These are phyloP conservation scores for Thinopyrum elongatum DNA, from an alignment of 176 grass and related monocot species.

Conservation along the genomic window DNA sequence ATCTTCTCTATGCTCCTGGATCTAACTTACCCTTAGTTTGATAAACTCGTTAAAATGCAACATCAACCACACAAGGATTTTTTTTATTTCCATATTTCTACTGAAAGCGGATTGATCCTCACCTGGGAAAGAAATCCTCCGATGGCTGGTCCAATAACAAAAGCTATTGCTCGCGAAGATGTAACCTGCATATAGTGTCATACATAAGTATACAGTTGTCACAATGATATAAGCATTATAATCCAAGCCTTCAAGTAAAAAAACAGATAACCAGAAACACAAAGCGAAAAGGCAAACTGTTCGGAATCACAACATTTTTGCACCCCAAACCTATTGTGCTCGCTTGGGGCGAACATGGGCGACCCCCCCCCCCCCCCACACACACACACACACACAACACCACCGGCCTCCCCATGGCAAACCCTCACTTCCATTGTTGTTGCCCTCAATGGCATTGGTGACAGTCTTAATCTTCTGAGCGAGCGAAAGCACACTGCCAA, in stretches of 20 bases:
- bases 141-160: conserved; percentile 61
- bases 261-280: background rate
- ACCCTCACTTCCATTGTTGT: background rate
- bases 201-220: background rate
- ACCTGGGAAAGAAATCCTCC: conserved; percentile 73
- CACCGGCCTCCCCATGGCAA: background rate
- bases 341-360: background rate
- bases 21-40: background rate
- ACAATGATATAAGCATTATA: background rate
- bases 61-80: background rate
- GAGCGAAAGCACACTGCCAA: too few relatives aligned
- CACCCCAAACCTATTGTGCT: background rate
- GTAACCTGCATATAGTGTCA: conserved; percentile 40
- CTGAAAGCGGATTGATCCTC: background rate
- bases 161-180: conserved; percentile 46
- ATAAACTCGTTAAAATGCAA: background rate
- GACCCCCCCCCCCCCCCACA: too few relatives aligned
- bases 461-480: background rate
- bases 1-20: background rate
- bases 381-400: too few relatives aligned
- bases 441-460: background rate
- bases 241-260: background rate
- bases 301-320: background rate
- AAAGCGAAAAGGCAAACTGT: background rate
- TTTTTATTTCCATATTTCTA: background rate